Evolutionary conservation across 163 green algal genomes (phyloP), one percentile per base, ranked within the genome.

Genomic region (Prototheca cutis): DNA sequence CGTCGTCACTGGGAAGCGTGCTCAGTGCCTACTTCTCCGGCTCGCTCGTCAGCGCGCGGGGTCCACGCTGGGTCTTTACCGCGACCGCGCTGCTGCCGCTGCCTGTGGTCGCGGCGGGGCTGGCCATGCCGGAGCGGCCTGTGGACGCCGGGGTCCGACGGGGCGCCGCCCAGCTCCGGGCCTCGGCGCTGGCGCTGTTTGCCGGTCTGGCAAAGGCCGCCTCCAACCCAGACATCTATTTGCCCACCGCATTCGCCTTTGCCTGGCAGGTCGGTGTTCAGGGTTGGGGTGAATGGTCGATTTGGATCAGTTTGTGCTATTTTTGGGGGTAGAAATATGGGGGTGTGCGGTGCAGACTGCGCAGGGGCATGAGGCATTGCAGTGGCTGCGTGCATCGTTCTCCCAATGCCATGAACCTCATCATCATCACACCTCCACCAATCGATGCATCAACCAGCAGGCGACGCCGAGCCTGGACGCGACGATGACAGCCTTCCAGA

Each of bases 241-340:
- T 90, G 49, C 92, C 92, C 3, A 85, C 90, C 0, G 7, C 86
- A 4, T 99, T 99, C 67, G 75, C 95, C 8, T 97, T 98, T 65
- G 10, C 89, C 2, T 98, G 90, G 88, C 82, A 95, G 76, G 81
- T 83, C 67, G 6, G 65, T n/a, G n/a, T n/a, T n/a, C n/a, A n/a
- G n/a, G n/a, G n/a, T n/a, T n/a, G n/a, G n/a, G n/a, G n/a, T n/a
- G n/a, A n/a, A n/a, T n/a, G n/a, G n/a, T n/a, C n/a, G n/a, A n/a
- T n/a, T n/a, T n/a, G n/a, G n/a, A n/a, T n/a, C n/a, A n/a, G n/a
- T n/a, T n/a, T n/a, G n/a, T n/a, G n/a, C n/a, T n/a, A n/a, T n/a
- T n/a, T n/a, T n/a, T n/a, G n/a, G n/a, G n/a, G n/a, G n/a, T n/a
- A n/a, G n/a, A n/a, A n/a, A n/a, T n/a, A n/a, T n/a, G n/a, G n/a